Base-by-base conservation (phyloP, 257 asterid species). In the Mentha longifolia region DNA sequence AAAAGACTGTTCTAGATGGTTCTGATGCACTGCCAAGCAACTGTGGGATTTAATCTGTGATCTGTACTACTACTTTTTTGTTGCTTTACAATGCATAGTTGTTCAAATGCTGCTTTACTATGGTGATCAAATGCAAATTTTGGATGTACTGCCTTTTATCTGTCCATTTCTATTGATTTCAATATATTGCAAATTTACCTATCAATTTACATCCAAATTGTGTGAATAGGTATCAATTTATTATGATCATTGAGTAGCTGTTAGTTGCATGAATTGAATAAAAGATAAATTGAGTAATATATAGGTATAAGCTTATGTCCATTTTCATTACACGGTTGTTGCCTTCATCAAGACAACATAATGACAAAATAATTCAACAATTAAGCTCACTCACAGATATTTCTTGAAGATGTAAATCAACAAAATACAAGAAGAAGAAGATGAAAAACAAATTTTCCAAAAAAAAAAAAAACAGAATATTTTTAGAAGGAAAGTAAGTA, bases 271-370 rank as follows among this genome's bases (percentile, higher is more conserved):
- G n/a, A n/a, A n/a, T n/a, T n/a, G n/a, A n/a, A n/a, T n/a, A n/a
- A n/a, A n/a, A n/a, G n/a, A n/a, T n/a, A n/a, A n/a, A n/a, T n/a
- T n/a, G n/a, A n/a, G n/a, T n/a, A n/a, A n/a, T n/a, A 12, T 46
- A 31, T 46, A 37, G 41, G 12, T 60, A 74, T 31, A 58, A 67
- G 69, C 65, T 57, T 76, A 57, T n/a, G 49, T 47, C 33, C 61
- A 35, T 65, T 64, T 22, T 55, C 60, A 66, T 68, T 54, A 49
- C 63, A 50, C 20, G 54, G 50, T 63, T n/a, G 58, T 61, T 62
- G 68, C 70, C 64, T 76, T 71, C 56, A 51, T 61, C 7, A 68
- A 50, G 68, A 45, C 74, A 61, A 50, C 57, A 72, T 42, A 17
- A 52, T 51, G 30, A 49, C 54, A 37, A 45, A 42, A 49, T 14